Evolutionary conservation across 1,284 basidiomycete genomes (phyloP), one percentile per base, ranked within the genome.

Genomic region (Irpex sp.): DNA sequence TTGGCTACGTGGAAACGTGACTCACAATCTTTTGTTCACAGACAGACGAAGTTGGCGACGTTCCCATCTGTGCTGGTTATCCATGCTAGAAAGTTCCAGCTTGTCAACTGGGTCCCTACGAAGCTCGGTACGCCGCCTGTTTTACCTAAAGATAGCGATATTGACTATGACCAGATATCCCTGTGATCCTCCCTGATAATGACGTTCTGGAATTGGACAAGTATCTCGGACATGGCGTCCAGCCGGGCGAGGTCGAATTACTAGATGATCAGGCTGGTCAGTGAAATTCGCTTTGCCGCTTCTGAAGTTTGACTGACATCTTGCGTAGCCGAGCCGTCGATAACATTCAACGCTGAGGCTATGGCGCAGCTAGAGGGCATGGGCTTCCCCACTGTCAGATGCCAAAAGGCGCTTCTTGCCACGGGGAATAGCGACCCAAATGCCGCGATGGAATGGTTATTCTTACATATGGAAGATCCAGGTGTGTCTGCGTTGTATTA

Each of bases 91-190:
- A 96, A 97, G 70, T 98, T 98, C 80, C 93, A 97, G 76, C 84
- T 98, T 5, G 89, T 97, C 60, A 96, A 96, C 71, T 99, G 97
- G 97, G 94, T 99, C 3, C 97, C 97, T 0, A 86, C 92, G 4
- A 99, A 99, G 75, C 84, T 98, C 39, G 92, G 93, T 94, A 63
- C 37, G 85, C 77, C 5, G 11, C 4, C 1, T 51, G n/a, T 46
- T 17, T 13, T 56, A 7, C 11, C 1, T 47, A 15, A 17, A n/a
- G 37, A 56, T 19, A 31, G 31, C 5, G 26, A 57, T 4, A 57
- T 46, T 17, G 9, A 53, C 1, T 3, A 19, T 11, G 58, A 19
- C 36, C 67, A 95, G 94, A 97, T 67, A 92, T 99, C 31, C 95
- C 95, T 0, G 78, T 98, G 21, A 74, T 86, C n/a, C 78, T 98